phyloP scores from a whole-genome alignment of 495 filamentous ascomycete genomes.

The Rostrohypoxylon terebratum region DNA sequence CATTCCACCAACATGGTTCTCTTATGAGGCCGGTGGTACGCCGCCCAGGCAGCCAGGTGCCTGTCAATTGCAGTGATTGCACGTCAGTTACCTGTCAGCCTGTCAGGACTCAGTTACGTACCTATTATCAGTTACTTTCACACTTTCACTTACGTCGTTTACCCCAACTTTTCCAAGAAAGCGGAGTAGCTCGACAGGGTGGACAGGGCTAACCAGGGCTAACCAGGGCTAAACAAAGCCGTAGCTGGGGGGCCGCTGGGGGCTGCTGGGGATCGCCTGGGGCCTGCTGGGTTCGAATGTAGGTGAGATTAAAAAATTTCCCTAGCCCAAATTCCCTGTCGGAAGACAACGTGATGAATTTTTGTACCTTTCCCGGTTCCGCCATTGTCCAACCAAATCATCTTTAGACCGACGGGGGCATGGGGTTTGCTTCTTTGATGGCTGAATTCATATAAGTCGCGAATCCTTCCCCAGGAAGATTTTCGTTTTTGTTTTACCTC shows the following conservation, averaged over 20 bases:
- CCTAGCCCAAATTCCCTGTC: constrained; percentile 34
- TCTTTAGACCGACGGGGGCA: constrained; percentile 34
- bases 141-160: constrained; percentile 42
- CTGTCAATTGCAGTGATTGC: too few relatives aligned
- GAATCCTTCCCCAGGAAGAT: constrained; percentile 37
- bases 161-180: constrained; percentile 52
- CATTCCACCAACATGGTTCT: constrained; percentile 38
- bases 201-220: constrained; percentile 23
- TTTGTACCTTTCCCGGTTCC: constrained; percentile 14
- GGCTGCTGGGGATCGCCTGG: constrained; percentile 46
- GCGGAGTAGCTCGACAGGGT: constrained; percentile 49
- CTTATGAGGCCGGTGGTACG: constrained; percentile 39
- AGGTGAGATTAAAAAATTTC: constrained; percentile 49
- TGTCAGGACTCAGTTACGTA: too few relatives aligned
- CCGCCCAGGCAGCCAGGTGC: constrained; percentile 18
- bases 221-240: not conserved
- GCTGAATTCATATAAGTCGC: constrained; percentile 43
- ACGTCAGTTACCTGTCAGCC: too few relatives aligned
- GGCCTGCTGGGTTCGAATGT: constrained; percentile 34
- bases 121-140: too few relatives aligned
- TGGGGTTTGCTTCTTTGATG: constrained; percentile 37
- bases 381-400: constrained; percentile 47
- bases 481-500: constrained; percentile 4
- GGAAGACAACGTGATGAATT: constrained; percentile 38
- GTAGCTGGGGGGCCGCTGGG: too few relatives aligned